Evolutionary conservation across 2,329 filamentous ascomycete genomes (phyloP).

Genomic region (Phaeosphaeria sp.): DNA sequence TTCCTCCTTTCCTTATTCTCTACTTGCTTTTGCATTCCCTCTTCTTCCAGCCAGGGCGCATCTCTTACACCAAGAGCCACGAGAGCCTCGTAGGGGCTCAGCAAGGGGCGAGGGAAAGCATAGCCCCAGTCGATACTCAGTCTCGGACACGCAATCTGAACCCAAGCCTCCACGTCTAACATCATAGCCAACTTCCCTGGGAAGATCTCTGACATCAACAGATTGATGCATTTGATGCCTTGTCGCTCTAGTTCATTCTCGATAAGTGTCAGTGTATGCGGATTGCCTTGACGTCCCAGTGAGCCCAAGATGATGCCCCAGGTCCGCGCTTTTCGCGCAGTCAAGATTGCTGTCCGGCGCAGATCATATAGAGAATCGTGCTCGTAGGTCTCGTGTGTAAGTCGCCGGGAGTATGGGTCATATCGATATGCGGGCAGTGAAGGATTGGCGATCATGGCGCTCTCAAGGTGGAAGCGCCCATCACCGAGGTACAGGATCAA

Average conservation of each 20-base stretch:
- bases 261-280: conserved; percentile 86
- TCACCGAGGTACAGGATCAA: conserved; percentile 89
- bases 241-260: conserved; percentile 74
- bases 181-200: conserved; percentile 94
- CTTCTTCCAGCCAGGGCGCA: conserved; percentile 68
- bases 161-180: conserved; percentile 94
- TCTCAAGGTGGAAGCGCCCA: conserved; percentile 94
- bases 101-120: conserved; percentile 83
- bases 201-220: conserved; percentile 94
- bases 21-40: conserved; percentile 24
- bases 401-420: conserved; percentile 90
- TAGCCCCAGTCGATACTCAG: conserved; percentile 99
- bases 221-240: conserved; percentile 81
- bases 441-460: conserved; percentile 99
- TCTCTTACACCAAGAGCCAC: conserved; percentile 82
- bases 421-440: conserved; percentile 90
- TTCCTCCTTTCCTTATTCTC: conserved; percentile 57
- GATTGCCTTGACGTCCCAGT: conserved; percentile 92
- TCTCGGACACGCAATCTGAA: conserved; percentile 95
- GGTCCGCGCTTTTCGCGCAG: conserved; percentile 78
- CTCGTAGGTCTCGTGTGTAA: conserved; percentile 90
- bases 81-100: conserved; percentile 95
- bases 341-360: conserved; percentile 75
- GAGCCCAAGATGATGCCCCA: conserved; percentile 96
- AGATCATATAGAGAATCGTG: conserved; percentile 89